Base-by-base conservation (phyloP, 768 basidiomycete species). In the Asterophora parasitica region DNA sequence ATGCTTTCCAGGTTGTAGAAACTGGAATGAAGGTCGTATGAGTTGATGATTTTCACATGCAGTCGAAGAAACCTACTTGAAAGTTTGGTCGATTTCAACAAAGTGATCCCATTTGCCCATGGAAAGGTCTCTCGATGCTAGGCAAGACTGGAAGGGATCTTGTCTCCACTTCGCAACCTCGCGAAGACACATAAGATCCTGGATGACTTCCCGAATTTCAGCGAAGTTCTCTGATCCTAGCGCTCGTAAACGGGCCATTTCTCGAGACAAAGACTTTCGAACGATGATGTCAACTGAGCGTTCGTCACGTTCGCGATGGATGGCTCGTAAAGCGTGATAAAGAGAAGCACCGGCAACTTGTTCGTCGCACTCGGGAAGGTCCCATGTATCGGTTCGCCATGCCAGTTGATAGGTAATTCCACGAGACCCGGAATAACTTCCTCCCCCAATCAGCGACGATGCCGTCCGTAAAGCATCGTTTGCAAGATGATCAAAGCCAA, bases 351-450 rank as follows among this genome's bases (percentile, higher is more conserved):
- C 81, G 7, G 80, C 63, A 20, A 69, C 69, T 17, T 67, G 66
- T 44, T 71, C 65, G 1, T 65, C 64, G 8, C 72, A 70, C 41
- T 88, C 79, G 1, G 94, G 94, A 19, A 99, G 70, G 65, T 98
- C 94, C 96, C 96, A 99, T 1, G 83, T 85, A 51, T 88, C 90
- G 0, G 93, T 95, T 38, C 94, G 77, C 96, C 96, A 98, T 12
- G 88, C 96, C 1, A 97, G 72, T 33, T 82, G 77, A 64, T 92
- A 93, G 28, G 72, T 78, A 71, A 88, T 75, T 36, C 72, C 69
- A 0, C 78, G 67, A 12, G 74, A 61, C 19, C 51, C 57, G 11
- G 52, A 60, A 45, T 51, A 59, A 48, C 57, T 52, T 10, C 65
- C 48, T 39, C 66, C 52, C 49, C 56, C 31, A 19, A n/a, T 47